Evolutionary conservation across 2,329 filamentous ascomycete species (phyloP), one percentile per base, ranked within the genome.

Genomic region (Apiospora malaysiana): DNA sequence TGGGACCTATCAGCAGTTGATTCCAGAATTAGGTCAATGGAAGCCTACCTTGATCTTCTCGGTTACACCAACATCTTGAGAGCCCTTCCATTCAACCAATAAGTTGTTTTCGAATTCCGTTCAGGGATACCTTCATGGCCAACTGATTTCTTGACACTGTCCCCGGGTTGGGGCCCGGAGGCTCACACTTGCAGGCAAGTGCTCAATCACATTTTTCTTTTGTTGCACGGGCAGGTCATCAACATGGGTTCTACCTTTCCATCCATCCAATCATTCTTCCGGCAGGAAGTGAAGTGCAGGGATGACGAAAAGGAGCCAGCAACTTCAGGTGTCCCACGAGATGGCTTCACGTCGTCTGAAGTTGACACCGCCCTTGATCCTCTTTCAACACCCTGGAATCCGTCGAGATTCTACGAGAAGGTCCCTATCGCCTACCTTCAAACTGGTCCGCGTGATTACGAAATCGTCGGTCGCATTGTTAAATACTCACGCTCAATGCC

Each of bases 381-480:
- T 0, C 74, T 81, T 21, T 78, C 78, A 16, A 75, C 79, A 4
- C 72, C 76, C 7, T 84, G 83, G 81, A 77, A 81, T 27, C 86
- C 86, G 0, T 76, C 79, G 2, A 79, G 83, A 18, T 78, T 82
- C 9, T 89, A 89, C 70, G 81, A 86, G 70, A 82, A 85, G 71
- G 77, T 81, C 1, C 77, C 81, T 4, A 87, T 90, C 43, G 81
- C 79, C 8, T 77, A 83, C 5, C 80, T 91, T 0, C 73, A 85
- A 46, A 80, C 85, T 1, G 89, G 89, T 0, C 85, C 85, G 0
- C 80, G 80, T 43, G 81, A 84, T 68, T 83, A 90, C 42, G 82
- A 82, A 2, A 86, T 91, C 71, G 83, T 81, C 46, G 89, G 89
- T 1, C 82, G 89, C 40, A 77, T 91, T 16, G 86, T 88, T 14